Evolutionary conservation across 1,139 yeast genomes (phyloP).

Genomic region (Nadsonia starkeyi-henricii): DNA sequence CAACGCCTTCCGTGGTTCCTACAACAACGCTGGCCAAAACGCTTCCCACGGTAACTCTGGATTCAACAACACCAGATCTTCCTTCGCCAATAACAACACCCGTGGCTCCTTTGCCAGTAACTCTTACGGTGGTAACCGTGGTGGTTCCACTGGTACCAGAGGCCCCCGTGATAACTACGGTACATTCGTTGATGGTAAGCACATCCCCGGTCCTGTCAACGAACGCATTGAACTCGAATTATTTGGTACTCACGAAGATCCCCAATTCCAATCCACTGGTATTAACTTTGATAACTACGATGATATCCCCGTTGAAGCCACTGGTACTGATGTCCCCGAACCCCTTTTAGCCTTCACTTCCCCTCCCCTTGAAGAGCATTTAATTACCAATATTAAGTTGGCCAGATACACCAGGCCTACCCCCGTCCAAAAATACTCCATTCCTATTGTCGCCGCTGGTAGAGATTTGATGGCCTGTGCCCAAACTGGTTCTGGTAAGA

Average conservation of each 20-base stretch:
- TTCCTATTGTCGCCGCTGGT: conserved; percentile 89
- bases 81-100: conserved; percentile 6
- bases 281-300: conserved; percentile 97
- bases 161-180: conserved; percentile 25
- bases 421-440: conserved; percentile 96
- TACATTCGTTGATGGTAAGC: conserved; percentile 74
- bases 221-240: conserved; percentile 62
- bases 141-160: conserved; percentile 16
- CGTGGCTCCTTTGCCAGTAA: conserved; percentile 17
- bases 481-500: conserved; percentile 98
- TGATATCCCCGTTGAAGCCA: conserved; percentile 95
- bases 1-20: neutral
- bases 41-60: neutral
- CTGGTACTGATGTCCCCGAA: conserved; percentile 92
- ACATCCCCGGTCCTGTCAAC: conserved; percentile 67
- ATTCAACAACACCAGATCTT: conserved; percentile 3
- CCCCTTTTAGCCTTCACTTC: conserved; percentile 77
- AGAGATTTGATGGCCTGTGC: conserved; percentile 99
- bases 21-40: conserved; percentile 1
- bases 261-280: conserved; percentile 79
- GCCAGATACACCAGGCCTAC: conserved; percentile 94
- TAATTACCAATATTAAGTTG: conserved; percentile 72
- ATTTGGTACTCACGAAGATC: conserved; percentile 79
- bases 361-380: conserved; percentile 81
- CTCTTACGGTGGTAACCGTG: conserved; percentile 17